Percentiles rank a stretch among this genome's conserved stretches.
phyloP scores from a whole-genome alignment of 352 stramenopile genomes.

The Globisporangium splendens region DNA sequence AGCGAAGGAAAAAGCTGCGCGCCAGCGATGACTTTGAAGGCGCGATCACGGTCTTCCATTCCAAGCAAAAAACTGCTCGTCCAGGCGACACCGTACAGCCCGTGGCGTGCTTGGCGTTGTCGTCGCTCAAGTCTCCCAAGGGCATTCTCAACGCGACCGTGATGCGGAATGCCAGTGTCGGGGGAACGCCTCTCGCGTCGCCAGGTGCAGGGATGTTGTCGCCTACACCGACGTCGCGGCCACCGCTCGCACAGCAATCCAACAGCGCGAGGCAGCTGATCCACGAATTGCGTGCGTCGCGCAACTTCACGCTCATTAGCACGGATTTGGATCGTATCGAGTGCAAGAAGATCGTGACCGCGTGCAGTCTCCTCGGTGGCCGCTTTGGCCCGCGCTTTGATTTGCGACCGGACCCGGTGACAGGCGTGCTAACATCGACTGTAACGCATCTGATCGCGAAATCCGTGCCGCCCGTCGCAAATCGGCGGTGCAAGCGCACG shows the following conservation, averaged over 20 bases:
- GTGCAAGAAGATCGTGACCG: conserved; percentile 46
- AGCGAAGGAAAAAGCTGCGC: conserved; percentile 23
- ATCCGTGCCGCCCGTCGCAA: conserved; percentile 21
- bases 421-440: conserved; percentile 39
- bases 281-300: conserved; percentile 7
- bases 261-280: conserved; percentile 5
- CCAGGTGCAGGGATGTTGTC: conserved; percentile 1
- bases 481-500: conserved; percentile 69
- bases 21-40: conserved; percentile 49
- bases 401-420: conserved; percentile 40
- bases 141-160: conserved; percentile 18
- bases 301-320: conserved; percentile 49
- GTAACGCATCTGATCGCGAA: conserved; percentile 82
- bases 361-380: conserved; percentile 56
- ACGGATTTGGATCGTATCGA: conserved; percentile 59
- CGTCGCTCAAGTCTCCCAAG: conserved; percentile 1
- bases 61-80: conserved; percentile 11
- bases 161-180: conserved; percentile 6
- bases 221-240: conserved; percentile 6
- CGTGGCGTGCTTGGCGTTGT: neutral
- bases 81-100: conserved; percentile 1
- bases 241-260: conserved; percentile 9
- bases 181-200: neutral
- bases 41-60: conserved; percentile 44
- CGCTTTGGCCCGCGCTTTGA: conserved; percentile 77